Evolutionary conservation across 169 alveolate genomes (phyloP).

Genomic region (Plasmodium billcollinsi): DNA sequence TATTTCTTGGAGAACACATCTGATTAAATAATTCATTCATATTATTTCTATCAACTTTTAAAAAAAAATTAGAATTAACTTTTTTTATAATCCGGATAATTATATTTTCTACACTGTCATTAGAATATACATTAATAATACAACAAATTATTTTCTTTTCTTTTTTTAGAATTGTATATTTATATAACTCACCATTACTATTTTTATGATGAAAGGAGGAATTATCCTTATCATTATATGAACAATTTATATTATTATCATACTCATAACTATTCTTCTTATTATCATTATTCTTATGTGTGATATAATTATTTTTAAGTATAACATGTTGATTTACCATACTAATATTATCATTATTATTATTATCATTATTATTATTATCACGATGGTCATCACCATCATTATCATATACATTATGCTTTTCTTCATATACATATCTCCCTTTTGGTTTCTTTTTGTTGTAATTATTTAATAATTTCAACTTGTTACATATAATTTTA

Average conservation of each 20-base stretch:
- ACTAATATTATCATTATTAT: no score
- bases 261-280: no score
- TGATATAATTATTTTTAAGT: no score
- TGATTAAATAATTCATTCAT: constrained; percentile 34
- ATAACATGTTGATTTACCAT: no score
- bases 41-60: constrained; percentile 31
- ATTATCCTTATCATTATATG: no score
- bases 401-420: no score
- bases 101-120: constrained; percentile 61
- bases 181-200: not conserved
- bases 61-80: constrained; percentile 13
- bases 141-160: constrained; percentile 19
- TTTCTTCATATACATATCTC: not conserved
- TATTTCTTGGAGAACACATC: not conserved
- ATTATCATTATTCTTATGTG: no score
- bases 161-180: not conserved
- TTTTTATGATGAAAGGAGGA: not conserved
- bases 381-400: no score
- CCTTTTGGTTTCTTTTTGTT: not conserved
- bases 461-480: constrained; percentile 24
- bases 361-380: no score
- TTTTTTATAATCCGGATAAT: constrained; percentile 40
- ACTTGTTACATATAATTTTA: constrained; percentile 6
- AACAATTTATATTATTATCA: not conserved
- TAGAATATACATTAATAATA: constrained; percentile 26